These are phyloP conservation scores for Penicillium sp. DNA, from an alignment of 2,329 filamentous ascomycete genomes.

Conservation along the genomic window DNA sequence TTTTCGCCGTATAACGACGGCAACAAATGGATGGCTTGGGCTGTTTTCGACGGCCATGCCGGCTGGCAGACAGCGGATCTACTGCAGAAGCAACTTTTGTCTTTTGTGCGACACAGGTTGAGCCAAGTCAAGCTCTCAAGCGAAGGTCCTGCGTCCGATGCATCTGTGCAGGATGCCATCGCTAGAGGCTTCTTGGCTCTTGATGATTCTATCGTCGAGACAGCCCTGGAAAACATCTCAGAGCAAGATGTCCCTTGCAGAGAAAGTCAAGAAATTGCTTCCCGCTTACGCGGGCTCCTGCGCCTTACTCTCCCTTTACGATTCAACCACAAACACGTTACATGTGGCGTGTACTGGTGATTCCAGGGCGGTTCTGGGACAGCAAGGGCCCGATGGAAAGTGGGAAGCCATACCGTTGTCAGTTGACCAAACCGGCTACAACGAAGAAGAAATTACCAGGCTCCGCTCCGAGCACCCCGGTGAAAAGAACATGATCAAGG, in stretches of 20 bases:
- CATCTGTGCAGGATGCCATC: conserved; percentile 24
- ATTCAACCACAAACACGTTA: conserved; percentile 53
- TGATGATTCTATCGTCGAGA: conserved; percentile 27
- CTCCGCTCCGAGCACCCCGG: conserved; percentile 60
- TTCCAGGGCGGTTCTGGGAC: conserved; percentile 63
- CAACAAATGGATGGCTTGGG: conserved; percentile 36
- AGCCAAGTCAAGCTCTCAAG: conserved; percentile 8
- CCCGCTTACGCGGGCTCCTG: conserved; percentile 56
- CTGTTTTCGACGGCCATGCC: conserved; percentile 43
- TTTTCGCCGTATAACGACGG: conserved; percentile 23
- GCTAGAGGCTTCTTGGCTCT: conserved; percentile 22
- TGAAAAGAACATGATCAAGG: conserved; percentile 57
- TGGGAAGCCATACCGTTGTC: conserved; percentile 59
- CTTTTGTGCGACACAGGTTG: conserved; percentile 21
- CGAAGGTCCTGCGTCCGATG: conserved; percentile 3
- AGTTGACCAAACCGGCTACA: conserved; percentile 65
- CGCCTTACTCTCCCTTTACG: conserved; percentile 62
- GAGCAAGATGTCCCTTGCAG: conserved; percentile 19
- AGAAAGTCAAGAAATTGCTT: conserved; percentile 23
- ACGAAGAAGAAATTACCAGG: conserved; percentile 56
- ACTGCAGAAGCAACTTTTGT: conserved; percentile 22
- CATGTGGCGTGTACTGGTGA: conserved; percentile 67
- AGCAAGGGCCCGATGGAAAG: conserved; percentile 31
- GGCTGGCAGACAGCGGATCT: conserved; percentile 28
- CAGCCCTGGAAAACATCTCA: conserved; percentile 14